Percentiles rank a stretch among this genome's conserved stretches.
Evolutionary conservation across 495 filamentous ascomycete species (phyloP).

Genomic region (Pyrenula massariospora): DNA sequence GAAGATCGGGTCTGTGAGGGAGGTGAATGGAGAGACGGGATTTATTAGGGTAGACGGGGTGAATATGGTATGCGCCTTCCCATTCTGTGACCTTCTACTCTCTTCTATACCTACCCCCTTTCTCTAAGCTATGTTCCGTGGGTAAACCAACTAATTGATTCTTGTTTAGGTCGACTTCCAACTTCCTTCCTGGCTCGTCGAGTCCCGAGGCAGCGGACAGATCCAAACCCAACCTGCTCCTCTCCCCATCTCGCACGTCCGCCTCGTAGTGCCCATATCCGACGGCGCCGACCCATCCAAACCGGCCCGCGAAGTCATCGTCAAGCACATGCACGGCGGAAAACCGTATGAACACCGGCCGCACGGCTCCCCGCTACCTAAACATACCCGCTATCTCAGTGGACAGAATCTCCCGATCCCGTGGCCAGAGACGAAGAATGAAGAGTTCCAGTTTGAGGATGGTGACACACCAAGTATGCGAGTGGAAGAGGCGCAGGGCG

Average conservation of each 20-base stretch:
- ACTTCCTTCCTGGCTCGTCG: conserved; percentile 44
- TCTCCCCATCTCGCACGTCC: conserved; percentile 56
- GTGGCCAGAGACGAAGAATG: conserved; percentile 45
- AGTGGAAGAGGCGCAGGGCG: conserved; percentile 56
- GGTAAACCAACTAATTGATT: conserved; percentile 4
- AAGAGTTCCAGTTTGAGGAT: conserved; percentile 32
- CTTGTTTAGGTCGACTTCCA: conserved; percentile 39
- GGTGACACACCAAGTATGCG: conserved; percentile 65
- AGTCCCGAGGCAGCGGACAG: conserved; percentile 23
- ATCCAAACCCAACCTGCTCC: conserved; percentile 30
- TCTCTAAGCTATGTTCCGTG: not conserved
- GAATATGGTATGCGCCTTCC: conserved; percentile 49
- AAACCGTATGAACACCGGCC: conserved; percentile 21
- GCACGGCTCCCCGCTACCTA: conserved; percentile 21
- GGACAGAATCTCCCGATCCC: conserved; percentile 50
- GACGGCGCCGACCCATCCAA: conserved; percentile 58
- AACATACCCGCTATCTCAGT: conserved; percentile 29
- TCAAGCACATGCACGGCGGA: conserved; percentile 48
- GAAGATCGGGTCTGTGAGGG: conserved; percentile 57
- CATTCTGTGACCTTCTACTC: not conserved
- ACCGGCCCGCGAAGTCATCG: conserved; percentile 55
- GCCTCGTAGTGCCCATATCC: conserved; percentile 64
- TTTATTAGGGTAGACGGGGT: conserved; percentile 49
- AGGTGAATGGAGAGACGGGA: conserved; percentile 44
- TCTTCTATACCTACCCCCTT: not conserved